phyloP scores from a whole-genome alignment of 164 flowering plant species.

The Euptelea pleiosperma region DNA sequence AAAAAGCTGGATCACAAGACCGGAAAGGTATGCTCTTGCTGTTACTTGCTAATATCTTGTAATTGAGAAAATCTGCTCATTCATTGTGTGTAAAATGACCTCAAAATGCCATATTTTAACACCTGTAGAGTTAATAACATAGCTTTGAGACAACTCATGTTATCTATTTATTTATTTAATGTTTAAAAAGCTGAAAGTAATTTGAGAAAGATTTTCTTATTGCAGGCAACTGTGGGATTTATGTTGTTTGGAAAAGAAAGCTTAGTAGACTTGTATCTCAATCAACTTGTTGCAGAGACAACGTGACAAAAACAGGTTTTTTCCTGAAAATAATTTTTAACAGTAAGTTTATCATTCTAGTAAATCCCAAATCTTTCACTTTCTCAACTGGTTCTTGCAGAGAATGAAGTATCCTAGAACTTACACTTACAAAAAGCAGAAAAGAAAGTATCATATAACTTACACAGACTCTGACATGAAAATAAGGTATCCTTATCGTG shows the following conservation, averaged over 20 bases:
- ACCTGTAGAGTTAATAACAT: too few relatives aligned
- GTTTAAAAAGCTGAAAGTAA: not conserved
- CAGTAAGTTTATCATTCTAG: conserved; percentile 17
- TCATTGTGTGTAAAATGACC: not conserved
- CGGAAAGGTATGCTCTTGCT: conserved; percentile 45
- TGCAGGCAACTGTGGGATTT: conserved; percentile 85
- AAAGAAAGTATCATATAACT: too few relatives aligned
- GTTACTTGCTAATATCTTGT: not conserved
- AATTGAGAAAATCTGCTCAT: not conserved
- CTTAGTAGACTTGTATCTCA: conserved; percentile 56
- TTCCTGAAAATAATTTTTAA: conserved; percentile 5
- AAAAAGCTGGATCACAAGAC: conserved; percentile 57
- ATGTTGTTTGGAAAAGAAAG: conserved; percentile 83
- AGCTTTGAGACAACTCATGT: too few relatives aligned
- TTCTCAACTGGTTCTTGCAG: not conserved
- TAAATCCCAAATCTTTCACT: not conserved
- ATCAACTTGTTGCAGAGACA: conserved; percentile 50
- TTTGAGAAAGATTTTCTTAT: conserved; percentile 10
- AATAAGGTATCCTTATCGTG: too few relatives aligned
- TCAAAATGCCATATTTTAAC: too few relatives aligned
- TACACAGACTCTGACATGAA: too few relatives aligned
- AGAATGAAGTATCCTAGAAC: too few relatives aligned
- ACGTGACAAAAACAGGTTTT: conserved; percentile 17
- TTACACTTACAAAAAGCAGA: too few relatives aligned
- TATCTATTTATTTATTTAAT: too few relatives aligned